phyloP scores from a whole-genome alignment of 208 protist species.

The Leishmania lainsoni region DNA sequence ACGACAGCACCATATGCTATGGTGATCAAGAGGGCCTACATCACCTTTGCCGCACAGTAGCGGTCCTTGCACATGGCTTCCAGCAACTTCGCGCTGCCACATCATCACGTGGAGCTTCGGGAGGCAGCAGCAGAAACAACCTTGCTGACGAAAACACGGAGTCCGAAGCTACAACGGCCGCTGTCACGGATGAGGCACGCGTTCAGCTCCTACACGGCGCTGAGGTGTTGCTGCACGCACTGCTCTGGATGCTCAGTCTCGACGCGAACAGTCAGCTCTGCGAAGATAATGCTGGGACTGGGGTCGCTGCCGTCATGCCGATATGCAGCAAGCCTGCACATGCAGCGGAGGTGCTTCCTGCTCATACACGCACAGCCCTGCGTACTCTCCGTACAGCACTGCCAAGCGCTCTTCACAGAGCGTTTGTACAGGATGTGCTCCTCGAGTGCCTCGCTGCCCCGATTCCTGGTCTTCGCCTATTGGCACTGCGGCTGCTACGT shows the following conservation, averaged over 20 bases:
- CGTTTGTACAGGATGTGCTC: constrained; percentile 62
- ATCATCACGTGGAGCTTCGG: not conserved
- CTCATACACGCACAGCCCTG: constrained; percentile 30
- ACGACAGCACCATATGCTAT: not conserved
- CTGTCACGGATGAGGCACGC: constrained; percentile 32
- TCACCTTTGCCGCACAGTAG: constrained; percentile 55
- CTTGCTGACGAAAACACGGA: not conserved
- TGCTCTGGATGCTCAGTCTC: constrained; percentile 54
- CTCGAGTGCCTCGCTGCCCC: constrained; percentile 73
- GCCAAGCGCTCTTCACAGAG: constrained; percentile 38
- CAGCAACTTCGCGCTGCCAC: constrained; percentile 25
- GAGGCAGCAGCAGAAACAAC: not conserved
- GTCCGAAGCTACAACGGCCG: not conserved
- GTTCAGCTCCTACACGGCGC: constrained; percentile 64
- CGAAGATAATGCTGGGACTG: not conserved
- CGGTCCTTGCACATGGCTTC: constrained; percentile 55
- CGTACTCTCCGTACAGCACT: constrained; percentile 43
- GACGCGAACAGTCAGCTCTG: constrained; percentile 20
- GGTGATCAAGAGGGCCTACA: constrained; percentile 39
- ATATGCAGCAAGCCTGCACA: not conserved
- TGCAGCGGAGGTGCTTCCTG: constrained; percentile 17
- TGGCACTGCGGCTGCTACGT: constrained; percentile 66
- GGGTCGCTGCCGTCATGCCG: not conserved
- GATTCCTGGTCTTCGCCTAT: constrained; percentile 64
- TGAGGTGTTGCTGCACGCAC: constrained; percentile 58